Evolutionary conservation across 179 eudicot genomes (phyloP).

Genomic region (Beta macrorhiza): DNA sequence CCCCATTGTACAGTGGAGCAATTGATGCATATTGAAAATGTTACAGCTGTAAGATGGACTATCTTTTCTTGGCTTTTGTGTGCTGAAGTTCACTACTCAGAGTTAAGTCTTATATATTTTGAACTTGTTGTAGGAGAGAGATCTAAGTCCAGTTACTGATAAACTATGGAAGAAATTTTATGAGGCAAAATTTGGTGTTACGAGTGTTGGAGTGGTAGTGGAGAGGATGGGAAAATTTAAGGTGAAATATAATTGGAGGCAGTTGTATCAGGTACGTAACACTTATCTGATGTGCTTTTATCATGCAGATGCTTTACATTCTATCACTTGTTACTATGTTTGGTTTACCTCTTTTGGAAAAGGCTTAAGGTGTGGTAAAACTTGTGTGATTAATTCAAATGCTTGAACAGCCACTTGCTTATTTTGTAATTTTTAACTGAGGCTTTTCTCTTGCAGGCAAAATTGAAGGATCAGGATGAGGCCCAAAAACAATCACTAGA

Average conservation of each 20-base stretch:
- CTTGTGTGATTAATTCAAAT: background rate
- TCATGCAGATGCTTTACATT: background rate
- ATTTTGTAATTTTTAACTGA: background rate
- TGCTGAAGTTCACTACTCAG: background rate
- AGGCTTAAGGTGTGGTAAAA: background rate
- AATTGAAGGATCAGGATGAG: slow-evolving; percentile 57
- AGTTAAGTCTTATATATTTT: slow-evolving; percentile 3
- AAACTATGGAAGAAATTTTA: slow-evolving; percentile 76
- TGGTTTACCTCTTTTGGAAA: slow-evolving; percentile 9
- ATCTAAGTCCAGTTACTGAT: slow-evolving; percentile 76
- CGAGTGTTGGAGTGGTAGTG: slow-evolving; percentile 39
- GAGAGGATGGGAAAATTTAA: slow-evolving; percentile 47
- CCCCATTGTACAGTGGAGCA: slow-evolving; percentile 80
- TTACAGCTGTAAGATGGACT: slow-evolving; percentile 52
- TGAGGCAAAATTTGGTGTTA: slow-evolving; percentile 49
- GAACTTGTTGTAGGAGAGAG: slow-evolving; percentile 58
- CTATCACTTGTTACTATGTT: background rate
- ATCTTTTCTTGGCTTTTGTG: slow-evolving; percentile 1
- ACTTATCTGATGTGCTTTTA: background rate
- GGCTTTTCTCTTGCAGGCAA: slow-evolving; percentile 47
- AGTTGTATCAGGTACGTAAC: slow-evolving; percentile 62
- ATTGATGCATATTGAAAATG: slow-evolving; percentile 70
- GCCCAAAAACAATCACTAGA: slow-evolving; percentile 47
- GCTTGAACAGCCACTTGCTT: background rate
- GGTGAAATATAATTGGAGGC: slow-evolving; percentile 56